Conservation (phyloP, 1,139 yeast species). For the Candida labiduridarum region DNA sequence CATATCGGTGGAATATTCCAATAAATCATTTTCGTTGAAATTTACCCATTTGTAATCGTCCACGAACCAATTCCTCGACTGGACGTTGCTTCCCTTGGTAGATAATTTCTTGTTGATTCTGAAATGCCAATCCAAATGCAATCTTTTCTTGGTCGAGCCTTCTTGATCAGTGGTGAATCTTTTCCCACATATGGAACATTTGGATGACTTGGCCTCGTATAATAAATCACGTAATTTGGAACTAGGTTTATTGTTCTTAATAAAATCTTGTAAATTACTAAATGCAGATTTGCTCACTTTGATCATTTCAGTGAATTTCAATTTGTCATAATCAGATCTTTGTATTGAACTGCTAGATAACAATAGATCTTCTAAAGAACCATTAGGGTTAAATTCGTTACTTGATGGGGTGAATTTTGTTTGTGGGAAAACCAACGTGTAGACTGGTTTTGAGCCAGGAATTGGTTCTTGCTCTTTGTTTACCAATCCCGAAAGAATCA, state of each 20-base stretch:
- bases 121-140: conserved; percentile 95
- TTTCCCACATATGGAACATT: conserved; percentile 89
- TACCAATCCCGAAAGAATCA: conserved; percentile 42
- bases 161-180: conserved; percentile 67
- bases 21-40: conserved; percentile 62
- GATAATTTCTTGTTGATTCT: conserved; percentile 81
- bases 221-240: conserved; percentile 38
- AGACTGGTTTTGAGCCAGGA: conserved; percentile 43
- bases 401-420: conserved; percentile 27
- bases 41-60: conserved; percentile 74
- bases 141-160: conserved; percentile 55
- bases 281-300: conserved; percentile 24
- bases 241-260: conserved; percentile 36
- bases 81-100: conserved; percentile 41
- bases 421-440: conserved; percentile 41
- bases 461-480: conserved; percentile 45
- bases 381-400: conserved; percentile 21
- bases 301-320: conserved; percentile 30
- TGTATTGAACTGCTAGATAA: conserved; percentile 22
- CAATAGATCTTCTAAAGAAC: conserved; percentile 38
- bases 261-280: conserved; percentile 36
- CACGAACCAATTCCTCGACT: conserved; percentile 83
- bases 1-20: conserved; percentile 36
- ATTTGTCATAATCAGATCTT: conserved; percentile 35
- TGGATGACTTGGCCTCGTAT: conserved; percentile 67